These are phyloP conservation scores for Fusarium luffae DNA, from an alignment of 2,329 filamentous ascomycete species.

Conservation along the genomic window DNA sequence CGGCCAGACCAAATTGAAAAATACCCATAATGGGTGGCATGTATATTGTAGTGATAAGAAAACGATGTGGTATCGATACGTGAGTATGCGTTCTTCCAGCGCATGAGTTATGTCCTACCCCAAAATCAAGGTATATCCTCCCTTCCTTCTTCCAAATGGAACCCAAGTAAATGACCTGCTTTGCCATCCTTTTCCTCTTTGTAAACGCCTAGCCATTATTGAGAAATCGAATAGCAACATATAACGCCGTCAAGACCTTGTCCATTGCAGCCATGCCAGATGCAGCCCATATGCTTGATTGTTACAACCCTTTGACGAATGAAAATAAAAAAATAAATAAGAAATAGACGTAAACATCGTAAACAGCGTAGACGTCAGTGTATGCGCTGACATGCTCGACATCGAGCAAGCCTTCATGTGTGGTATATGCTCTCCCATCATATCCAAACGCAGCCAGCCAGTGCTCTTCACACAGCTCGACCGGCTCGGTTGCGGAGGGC, in stretches of 20 bases:
- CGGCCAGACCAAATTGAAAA: neutral
- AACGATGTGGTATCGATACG: conserved; percentile 46
- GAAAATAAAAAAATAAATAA: conserved; percentile 6
- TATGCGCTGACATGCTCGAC: conserved; percentile 10
- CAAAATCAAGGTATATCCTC: conserved; percentile 37
- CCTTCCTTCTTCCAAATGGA: conserved; percentile 10
- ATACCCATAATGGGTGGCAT: conserved; percentile 15
- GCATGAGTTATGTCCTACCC: conserved; percentile 33
- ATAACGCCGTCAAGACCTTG: conserved; percentile 37
- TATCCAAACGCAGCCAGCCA: conserved; percentile 36
- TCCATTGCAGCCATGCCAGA: conserved; percentile 30
- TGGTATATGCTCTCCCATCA: conserved; percentile 9
- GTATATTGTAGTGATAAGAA: conserved; percentile 31
- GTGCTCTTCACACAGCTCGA: conserved; percentile 42
- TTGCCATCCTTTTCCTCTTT: conserved; percentile 33
- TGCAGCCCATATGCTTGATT: conserved; percentile 36
- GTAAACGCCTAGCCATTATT: conserved; percentile 37
- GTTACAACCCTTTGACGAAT: conserved; percentile 35
- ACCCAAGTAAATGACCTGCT: conserved; percentile 24
- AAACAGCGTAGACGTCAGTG: conserved; percentile 15
- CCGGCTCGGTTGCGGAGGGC: conserved; percentile 41
- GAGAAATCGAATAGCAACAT: conserved; percentile 21
- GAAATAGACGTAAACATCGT: conserved; percentile 34
- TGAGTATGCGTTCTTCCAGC: conserved; percentile 37
- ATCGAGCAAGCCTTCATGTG: neutral